Base-by-base conservation (phyloP, 805 yeast genomes). In the Cyberlindnera mycetangii region DNA sequence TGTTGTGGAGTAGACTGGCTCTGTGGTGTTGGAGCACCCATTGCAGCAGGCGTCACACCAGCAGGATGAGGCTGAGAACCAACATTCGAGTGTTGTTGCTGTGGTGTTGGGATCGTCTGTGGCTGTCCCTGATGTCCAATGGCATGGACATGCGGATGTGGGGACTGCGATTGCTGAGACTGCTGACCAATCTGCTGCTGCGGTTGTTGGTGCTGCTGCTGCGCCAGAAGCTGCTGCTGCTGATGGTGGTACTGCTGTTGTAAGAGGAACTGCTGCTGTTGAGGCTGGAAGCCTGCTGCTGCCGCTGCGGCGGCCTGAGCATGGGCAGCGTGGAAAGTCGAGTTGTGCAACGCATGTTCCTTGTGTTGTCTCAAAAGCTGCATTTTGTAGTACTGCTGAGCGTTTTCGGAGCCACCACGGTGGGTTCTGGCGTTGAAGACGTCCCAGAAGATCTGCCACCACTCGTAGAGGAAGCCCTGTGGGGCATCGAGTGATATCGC, bases 401-500 rank as follows among this genome's bases (percentile, higher is more conserved):
- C 92, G 45, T 76, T 67, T 2, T 72, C 68, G 4, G 85, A 76
- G 12, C 82, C 79, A 14, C 79, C 83, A 47, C 81, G 70, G 50
- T 77, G 80, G 33, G 87, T 80, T 54, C 89, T 75, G 3, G 95
- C 95, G 58, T 85, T 85, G 65, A 84, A 87, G 22, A 89, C 82
- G 61, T 89, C 97, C 97, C 97, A 90, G 61, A 89, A 90, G 15
- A 90, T 81, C 69, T 81, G 89, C 97, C 97, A 89, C 97, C 97
- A 89, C 62, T 90, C 97, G 57, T 79, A 83, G 19, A 89, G 67
- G 58, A 88, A 89, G 7, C 96, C 93, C 55, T 83, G 87, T 0
- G 95, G 93, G 2, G 95, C 84, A 58, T 89, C 93, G 75, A 85
- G 77, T 10, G 80, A 69, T 58, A 82, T 72, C 18, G 69, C 66